Base-by-base conservation (phyloP, 1,139 yeast genomes). In the Lodderomyces elongisporus region DNA sequence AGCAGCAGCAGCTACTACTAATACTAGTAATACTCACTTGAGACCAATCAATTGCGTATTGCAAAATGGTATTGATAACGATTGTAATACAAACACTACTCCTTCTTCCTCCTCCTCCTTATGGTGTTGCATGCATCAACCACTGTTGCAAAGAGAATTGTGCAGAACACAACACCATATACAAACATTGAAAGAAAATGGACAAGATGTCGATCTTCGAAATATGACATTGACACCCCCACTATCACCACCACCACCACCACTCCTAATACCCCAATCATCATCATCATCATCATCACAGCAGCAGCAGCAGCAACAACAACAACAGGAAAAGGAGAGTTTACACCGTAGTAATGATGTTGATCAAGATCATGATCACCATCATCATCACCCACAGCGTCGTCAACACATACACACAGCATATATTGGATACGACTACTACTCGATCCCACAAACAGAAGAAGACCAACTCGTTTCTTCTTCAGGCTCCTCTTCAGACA, bases 341-440 rank as follows among this genome's bases (percentile, higher is more conserved):
- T n/a, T n/a, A n/a, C n/a, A n/a, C n/a, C n/a, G n/a, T n/a, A n/a
- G n/a, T n/a, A n/a, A n/a, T n/a, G n/a, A n/a, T n/a, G n/a, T n/a
- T n/a, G n/a, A n/a, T n/a, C n/a, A n/a, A n/a, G n/a, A n/a, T n/a
- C 30, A 31, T 20, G 28, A 31, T 10, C 34, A 26, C 10, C 34
- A 33, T 13, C 31, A 25, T 12, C 31, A 28, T n/a, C 15, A 7
- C 28, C n/a, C 13, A 10, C 13, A 7, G 15, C 10, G 13, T n/a
- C 13, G 13, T n/a, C 28, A 25, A 7, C 28, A 25, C 7, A 15
- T n/a, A 13, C 26, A 16, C 17, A 10, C 10, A 7, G 10, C 9
- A 20, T 24, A 24, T 13, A 21, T 14, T 6, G 45, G 45, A 1
- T 41, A 40, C 25, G 45, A 39, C 28, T 41, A 41, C 25, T 41